Base-by-base conservation (phyloP, 345 rosid genomes). In the Lepidium sativum region DNA sequence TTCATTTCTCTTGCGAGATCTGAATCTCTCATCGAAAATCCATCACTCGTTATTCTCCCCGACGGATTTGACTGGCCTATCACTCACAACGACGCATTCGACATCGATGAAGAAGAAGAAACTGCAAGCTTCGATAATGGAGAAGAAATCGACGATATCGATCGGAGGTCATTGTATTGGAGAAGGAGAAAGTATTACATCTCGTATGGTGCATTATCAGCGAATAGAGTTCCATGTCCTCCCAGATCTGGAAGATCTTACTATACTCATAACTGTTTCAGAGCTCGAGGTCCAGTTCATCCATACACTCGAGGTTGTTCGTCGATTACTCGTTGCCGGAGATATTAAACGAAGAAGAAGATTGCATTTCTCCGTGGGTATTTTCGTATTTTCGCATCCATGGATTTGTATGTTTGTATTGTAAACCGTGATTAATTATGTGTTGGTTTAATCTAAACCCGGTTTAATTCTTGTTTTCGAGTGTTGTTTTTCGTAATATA, bases 161-260 rank as follows among this genome's bases (percentile, higher is more conserved):
- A 72, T 38, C 83, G 97, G 8, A 72, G 98, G 67, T 87, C 90
- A 8, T 55, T 92, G 75, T 87, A 83, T 63, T 89, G 97, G 96
- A 61, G 70, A 51, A 58, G 84, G 40, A 42, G 37, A 79, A 81
- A 35, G 20, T 89, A 83, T 65, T 92, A 86, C 81, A 92, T 92
- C 8, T 94, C 99, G 53, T 89, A 94, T 58, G 96, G 95, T 10
- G 95, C 97, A 51, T 74, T 94, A 12, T 69, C 97, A 16, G 99
- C 97, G 3, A 80, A 89, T 68, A 62, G 96, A 41, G 65, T 94
- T 21, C 97, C 95, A 1, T 94, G 99, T 63, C 99, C 99, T 6
- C 87, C 99, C 0, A 80, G 96, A 16, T 89, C 97, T 8, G 97
- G 98, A 25, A 84, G 98, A 79, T 89, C 98, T 8, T 92, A 89